A percentile compares a stretch with the other conserved stretches of the same genome.
Evolutionary conservation across 306 rosid genomes (phyloP).

Genomic region (Cyamopsis tetragonoloba): DNA sequence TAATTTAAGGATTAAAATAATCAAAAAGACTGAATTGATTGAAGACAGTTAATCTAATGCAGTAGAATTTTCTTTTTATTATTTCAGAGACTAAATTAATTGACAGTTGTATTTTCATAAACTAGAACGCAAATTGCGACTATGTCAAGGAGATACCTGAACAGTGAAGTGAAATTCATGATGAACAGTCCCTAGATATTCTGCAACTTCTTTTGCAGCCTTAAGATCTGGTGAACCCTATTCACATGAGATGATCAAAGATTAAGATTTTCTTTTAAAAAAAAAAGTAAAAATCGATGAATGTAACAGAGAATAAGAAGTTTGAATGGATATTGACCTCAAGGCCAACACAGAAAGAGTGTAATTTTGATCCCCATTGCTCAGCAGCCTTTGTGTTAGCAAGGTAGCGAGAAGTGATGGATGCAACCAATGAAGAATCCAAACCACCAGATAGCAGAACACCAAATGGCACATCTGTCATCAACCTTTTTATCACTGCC

Average conservation of each 20-base stretch:
- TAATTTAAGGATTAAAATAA: too few species aligned
- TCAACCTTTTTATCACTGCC: conserved; percentile 90
- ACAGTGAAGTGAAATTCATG: conserved; percentile 87
- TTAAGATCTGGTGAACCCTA: conserved; percentile 99
- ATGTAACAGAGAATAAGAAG: too few species aligned
- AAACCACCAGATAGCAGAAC: conserved; percentile 91
- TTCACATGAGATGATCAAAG: neutral
- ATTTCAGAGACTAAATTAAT: too few species aligned
- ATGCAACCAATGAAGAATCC: conserved; percentile 93
- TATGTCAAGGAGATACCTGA: conserved; percentile 45
- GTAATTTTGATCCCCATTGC: conserved; percentile 92
- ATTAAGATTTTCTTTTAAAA: neutral
- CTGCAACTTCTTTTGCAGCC: conserved; percentile 95
- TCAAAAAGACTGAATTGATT: too few species aligned
- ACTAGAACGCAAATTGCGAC: too few species aligned
- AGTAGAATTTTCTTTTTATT: too few species aligned
- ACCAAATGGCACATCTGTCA: conserved; percentile 98
- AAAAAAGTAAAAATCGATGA: too few species aligned
- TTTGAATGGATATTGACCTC: conserved; percentile 45
- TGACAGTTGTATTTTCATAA: too few species aligned
- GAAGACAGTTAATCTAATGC: too few species aligned
- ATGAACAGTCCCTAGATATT: conserved; percentile 82
- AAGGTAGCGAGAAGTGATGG: conserved; percentile 85
- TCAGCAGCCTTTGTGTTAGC: conserved; percentile 79
- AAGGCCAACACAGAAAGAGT: conserved; percentile 89